A percentile compares a stretch with the other conserved stretches of the same genome.
phyloP scores from a whole-genome alignment of 2,329 filamentous ascomycete genomes.

The Westerdykella sp. region DNA sequence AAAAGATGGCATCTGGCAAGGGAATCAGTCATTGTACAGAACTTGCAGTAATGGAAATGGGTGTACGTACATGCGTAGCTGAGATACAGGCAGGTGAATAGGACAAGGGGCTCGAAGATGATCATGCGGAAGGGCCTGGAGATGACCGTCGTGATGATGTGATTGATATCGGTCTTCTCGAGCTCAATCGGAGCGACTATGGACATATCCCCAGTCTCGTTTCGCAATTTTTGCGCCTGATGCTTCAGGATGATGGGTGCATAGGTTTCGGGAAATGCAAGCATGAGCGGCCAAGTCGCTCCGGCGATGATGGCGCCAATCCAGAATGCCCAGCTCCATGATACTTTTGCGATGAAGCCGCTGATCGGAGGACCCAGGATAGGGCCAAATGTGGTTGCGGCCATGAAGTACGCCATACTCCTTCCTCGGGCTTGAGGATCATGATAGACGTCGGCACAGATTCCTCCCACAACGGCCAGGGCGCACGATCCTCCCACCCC shows the following conservation, averaged over 20 bases:
- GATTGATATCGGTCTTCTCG: constrained; percentile 51
- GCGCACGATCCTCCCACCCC: constrained; percentile 43
- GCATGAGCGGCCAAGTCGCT: constrained; percentile 52
- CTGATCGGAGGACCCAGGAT: constrained; percentile 61
- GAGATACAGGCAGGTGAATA: constrained; percentile 64
- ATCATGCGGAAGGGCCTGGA: constrained; percentile 69
- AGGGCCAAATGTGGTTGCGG: constrained; percentile 59
- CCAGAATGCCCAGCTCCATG: constrained; percentile 68
- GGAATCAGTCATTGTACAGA: not conserved
- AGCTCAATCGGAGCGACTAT: constrained; percentile 59
- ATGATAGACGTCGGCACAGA: constrained; percentile 61
- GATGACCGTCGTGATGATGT: constrained; percentile 63
- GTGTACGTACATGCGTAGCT: constrained; percentile 49
- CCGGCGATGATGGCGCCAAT: constrained; percentile 64
- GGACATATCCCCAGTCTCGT: constrained; percentile 46
- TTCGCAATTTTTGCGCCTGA: constrained; percentile 54
- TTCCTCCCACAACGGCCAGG: constrained; percentile 55
- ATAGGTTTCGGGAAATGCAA: constrained; percentile 54
- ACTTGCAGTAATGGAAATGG: not conserved
- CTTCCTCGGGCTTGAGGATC: constrained; percentile 51
- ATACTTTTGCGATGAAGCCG: constrained; percentile 55
- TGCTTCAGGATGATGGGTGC: constrained; percentile 40
- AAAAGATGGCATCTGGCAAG: constrained; percentile 49
- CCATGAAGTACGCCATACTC: constrained; percentile 60
- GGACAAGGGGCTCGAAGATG: constrained; percentile 65